phyloP scores from a whole-genome alignment of 345 rosid genomes.

The Pelargonium nanum region DNA sequence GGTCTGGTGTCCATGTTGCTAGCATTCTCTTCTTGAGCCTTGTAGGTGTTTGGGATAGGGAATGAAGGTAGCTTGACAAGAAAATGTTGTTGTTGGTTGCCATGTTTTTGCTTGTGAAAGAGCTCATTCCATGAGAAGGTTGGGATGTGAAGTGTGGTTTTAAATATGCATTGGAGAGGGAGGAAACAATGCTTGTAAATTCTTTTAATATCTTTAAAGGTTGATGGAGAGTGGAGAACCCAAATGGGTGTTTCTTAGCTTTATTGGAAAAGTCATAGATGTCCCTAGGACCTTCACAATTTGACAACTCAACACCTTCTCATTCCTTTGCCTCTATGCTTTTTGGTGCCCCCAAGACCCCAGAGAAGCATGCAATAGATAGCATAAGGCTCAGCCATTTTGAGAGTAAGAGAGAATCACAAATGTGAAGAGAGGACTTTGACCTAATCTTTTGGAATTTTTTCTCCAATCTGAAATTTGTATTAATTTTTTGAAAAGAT shows the following conservation, averaged over 20 bases:
- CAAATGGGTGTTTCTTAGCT: conserved; percentile 15
- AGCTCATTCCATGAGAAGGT: conserved; percentile 18
- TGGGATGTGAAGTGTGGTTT: conserved; percentile 15
- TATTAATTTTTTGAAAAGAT: conserved; percentile 20
- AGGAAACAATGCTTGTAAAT: conserved; percentile 14
- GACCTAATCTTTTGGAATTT: conserved; percentile 35
- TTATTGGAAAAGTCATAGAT: not conserved
- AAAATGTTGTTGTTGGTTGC: conserved; percentile 18
- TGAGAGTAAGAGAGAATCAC: conserved; percentile 27
- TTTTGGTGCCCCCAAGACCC: conserved; percentile 27
- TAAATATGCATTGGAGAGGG: conserved; percentile 24
- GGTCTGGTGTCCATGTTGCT: conserved; percentile 88
- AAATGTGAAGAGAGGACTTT: conserved; percentile 19
- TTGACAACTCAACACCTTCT: not conserved
- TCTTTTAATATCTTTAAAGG: conserved; percentile 15
- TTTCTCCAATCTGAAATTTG: conserved; percentile 12
- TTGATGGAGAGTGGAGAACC: conserved; percentile 26
- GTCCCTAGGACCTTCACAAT: not conserved
- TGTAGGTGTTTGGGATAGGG: conserved; percentile 76
- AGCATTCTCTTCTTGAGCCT: conserved; percentile 76
- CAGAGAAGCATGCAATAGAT: conserved; percentile 33
- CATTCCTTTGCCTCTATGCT: conserved; percentile 9
- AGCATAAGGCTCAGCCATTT: conserved; percentile 23
- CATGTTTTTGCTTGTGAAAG: conserved; percentile 13
- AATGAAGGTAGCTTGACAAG: conserved; percentile 38